A percentile compares a stretch with the other conserved stretches of the same genome.
phyloP scores from a whole-genome alignment of 2,329 filamentous ascomycete genomes.

The Phialemonium atrogriseum region DNA sequence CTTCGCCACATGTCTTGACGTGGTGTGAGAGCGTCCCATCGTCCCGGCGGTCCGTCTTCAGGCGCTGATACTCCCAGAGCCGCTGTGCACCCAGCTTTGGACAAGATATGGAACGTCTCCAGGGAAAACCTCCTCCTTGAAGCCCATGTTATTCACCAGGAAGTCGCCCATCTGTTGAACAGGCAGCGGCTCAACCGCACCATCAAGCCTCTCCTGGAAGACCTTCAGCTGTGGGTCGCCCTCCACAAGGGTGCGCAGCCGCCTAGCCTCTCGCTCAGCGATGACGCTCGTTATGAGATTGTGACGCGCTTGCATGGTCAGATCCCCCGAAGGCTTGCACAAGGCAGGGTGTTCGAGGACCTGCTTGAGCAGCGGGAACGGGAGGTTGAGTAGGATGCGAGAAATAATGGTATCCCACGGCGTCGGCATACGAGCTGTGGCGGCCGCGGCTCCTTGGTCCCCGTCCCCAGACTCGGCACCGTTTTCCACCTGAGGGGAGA shows the following conservation, averaged over 20 bases:
- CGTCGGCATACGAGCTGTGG: conserved; percentile 6
- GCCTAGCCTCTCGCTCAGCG: conserved; percentile 48
- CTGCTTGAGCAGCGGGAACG: conserved; percentile 57
- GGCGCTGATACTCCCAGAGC: conserved; percentile 6
- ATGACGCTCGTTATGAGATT: conserved; percentile 42
- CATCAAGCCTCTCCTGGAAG: conserved; percentile 11
- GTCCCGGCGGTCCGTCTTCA: too few relatives aligned
- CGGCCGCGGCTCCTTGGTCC: background rate
- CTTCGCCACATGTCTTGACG: too few relatives aligned
- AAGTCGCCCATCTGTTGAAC: conserved; percentile 13
- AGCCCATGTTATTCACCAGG: conserved; percentile 17
- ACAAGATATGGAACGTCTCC: conserved; percentile 17
- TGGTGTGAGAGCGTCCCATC: too few relatives aligned
- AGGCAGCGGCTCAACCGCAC: conserved; percentile 8
- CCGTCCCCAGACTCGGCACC: too few relatives aligned
- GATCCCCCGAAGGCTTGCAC: conserved; percentile 42
- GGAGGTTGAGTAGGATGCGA: conserved; percentile 60
- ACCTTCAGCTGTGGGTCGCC: conserved; percentile 15
- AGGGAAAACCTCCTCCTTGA: conserved; percentile 17
- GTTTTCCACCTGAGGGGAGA: conserved; percentile 17
- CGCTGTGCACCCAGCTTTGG: conserved; percentile 12
- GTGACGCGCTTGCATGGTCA: conserved; percentile 36
- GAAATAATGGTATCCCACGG: conserved; percentile 46
- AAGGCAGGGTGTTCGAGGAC: conserved; percentile 54
- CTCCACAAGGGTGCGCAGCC: conserved; percentile 35